Base-by-base conservation (phyloP, 192 early-diverging fungal genomes). In the Oehlia diaphana region DNA sequence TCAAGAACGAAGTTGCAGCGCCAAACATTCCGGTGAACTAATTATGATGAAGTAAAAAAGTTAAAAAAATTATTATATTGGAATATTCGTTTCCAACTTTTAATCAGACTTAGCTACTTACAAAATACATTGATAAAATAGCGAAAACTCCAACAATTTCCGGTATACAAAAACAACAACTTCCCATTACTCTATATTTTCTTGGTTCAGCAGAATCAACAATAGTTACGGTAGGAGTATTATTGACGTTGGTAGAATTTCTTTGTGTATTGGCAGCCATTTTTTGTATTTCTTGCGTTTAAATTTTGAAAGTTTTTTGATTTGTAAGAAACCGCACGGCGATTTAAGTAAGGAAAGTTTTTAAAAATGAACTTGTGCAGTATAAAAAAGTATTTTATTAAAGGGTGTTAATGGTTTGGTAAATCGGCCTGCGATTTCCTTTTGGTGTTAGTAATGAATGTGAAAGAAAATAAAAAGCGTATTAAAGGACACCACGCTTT, bases 91-190 rank as follows among this genome's bases (percentile, higher is more conserved):
- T 68, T 49, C 21, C 2, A 47, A 72, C 28, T 14, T 47, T 14
- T 37, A 26, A 49, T 0, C 39, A 42, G 39, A 42, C 6, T 42
- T 47, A 19, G 6, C 42, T 50, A 72, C 71, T 72, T 50, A 72
- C 71, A 12, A 50, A 50, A 28, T 72, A 50, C 12, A 72, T 49
- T 14, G 71, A 72, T 31, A 72, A 72, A 72, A 72, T 70, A 23
- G 35, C 35, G 21, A 42, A 33, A 70, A 70, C 68, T 70, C 68
- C 68, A 33, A 70, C 35, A 21, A 33, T 26, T 39, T 70, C 68
- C 2, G 68, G 31, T n/a, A 70, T 26, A 42, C 68, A 70, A n/a
- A 13, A 5, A n/a, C 68, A 70, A n/a, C 68, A 70, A 23, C 21
- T 39, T 35, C 37, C 13, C 21, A 4, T 33, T 42, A 33, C 2